Evolutionary conservation across 495 filamentous ascomycete genomes (phyloP).

Genomic region (Podospora pseudocomata): DNA sequence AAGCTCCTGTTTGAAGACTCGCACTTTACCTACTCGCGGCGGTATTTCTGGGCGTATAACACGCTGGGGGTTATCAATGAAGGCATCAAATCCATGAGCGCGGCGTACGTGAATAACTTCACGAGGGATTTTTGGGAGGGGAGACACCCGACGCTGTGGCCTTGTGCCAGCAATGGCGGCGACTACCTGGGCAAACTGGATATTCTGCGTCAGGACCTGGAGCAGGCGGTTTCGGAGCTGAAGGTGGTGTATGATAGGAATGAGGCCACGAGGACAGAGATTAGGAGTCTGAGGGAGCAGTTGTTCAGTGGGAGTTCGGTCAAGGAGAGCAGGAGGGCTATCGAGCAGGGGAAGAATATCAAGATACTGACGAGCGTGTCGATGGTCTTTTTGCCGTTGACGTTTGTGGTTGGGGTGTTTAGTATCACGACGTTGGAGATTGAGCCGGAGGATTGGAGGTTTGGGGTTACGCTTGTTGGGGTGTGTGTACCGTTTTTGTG

Average conservation of each 20-base stretch:
- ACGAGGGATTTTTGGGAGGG: slow-evolving; percentile 52
- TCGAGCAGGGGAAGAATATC: slow-evolving; percentile 40
- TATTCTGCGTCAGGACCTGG: slow-evolving; percentile 26
- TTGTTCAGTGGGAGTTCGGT: slow-evolving; percentile 35
- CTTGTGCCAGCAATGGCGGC: slow-evolving; percentile 6
- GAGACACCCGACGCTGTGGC: slow-evolving; percentile 41
- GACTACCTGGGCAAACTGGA: slow-evolving; percentile 22
- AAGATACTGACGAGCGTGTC: slow-evolving; percentile 39
- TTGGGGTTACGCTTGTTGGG: slow-evolving; percentile 30
- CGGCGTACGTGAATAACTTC: slow-evolving; percentile 48
- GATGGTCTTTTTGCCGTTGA: slow-evolving; percentile 42
- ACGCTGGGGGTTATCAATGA: slow-evolving; percentile 55
- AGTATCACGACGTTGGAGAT: slow-evolving; percentile 34
- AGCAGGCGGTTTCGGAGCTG: slow-evolving; percentile 26
- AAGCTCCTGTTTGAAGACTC: slow-evolving; percentile 55
- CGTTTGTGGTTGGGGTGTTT: slow-evolving; percentile 39
- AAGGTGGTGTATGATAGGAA: slow-evolving; percentile 25
- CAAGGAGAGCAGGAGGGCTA: slow-evolving; percentile 32
- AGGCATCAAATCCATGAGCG: slow-evolving; percentile 50
- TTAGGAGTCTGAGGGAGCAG: slow-evolving; percentile 33
- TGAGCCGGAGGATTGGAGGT: slow-evolving; percentile 28
- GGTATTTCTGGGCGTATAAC: slow-evolving; percentile 58
- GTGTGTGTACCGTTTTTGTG: slow-evolving; percentile 37
- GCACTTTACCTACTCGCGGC: slow-evolving; percentile 51
- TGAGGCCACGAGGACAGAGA: slow-evolving; percentile 30